These are phyloP conservation scores for Aspergillus uvarum DNA, from an alignment of 2,329 filamentous ascomycete species.

Conservation along the genomic window DNA sequence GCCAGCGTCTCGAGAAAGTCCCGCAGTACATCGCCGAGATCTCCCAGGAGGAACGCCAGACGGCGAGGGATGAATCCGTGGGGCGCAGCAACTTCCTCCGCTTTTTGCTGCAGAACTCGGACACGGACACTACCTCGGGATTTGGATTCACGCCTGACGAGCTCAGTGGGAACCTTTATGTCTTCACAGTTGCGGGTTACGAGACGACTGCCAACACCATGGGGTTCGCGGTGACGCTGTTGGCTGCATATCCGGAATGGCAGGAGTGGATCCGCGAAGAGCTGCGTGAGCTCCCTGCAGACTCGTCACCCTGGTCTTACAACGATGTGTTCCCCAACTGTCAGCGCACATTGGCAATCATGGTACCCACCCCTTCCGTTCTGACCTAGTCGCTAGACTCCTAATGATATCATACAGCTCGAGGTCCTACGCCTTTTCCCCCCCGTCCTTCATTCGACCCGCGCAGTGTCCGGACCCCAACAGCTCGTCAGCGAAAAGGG, in stretches of 20 bases:
- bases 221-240: slow-evolving; percentile 49
- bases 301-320: slow-evolving; percentile 41
- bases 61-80: neutral
- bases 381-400: neutral
- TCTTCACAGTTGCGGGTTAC: slow-evolving; percentile 50
- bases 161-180: slow-evolving; percentile 48
- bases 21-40: slow-evolving; percentile 21
- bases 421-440: slow-evolving; percentile 48
- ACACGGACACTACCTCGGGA: slow-evolving; percentile 18
- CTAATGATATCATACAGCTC: slow-evolving; percentile 16
- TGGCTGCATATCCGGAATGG: slow-evolving; percentile 49
- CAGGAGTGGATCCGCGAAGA: slow-evolving; percentile 56
- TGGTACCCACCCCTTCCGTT: slow-evolving; percentile 36
- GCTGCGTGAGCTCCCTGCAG: slow-evolving; percentile 37
- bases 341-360: slow-evolving; percentile 48
- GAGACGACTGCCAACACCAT: slow-evolving; percentile 54
- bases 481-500: slow-evolving; percentile 28
- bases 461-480: slow-evolving; percentile 31
- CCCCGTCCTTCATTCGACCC: slow-evolving; percentile 41
- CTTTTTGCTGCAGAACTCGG: slow-evolving; percentile 6
- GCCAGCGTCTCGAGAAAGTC: too few species aligned
- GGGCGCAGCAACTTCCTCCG: slow-evolving; percentile 7
- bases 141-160: slow-evolving; percentile 34
- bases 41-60: slow-evolving; percentile 6
- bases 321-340: slow-evolving; percentile 45